Evolutionary conservation across 805 yeast species (phyloP).

Genomic region (Lipomyces yamadae): DNA sequence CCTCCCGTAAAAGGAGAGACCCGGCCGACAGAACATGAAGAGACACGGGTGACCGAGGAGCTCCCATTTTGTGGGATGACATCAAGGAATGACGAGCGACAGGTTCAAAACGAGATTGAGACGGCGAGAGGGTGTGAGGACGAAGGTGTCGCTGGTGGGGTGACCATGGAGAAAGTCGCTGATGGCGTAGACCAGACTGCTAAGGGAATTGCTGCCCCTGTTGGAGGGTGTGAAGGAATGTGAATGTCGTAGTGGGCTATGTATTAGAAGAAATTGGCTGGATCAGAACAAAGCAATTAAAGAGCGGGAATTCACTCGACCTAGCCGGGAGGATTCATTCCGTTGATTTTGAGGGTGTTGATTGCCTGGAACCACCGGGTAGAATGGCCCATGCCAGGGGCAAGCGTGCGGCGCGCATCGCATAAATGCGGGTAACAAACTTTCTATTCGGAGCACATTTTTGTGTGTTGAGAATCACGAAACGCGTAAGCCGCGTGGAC

Average conservation of each 20-base stretch:
- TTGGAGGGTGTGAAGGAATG: background rate
- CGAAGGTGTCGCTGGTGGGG: background rate
- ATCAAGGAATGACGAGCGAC: background rate
- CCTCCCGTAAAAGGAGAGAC: constrained; percentile 33
- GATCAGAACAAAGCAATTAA: background rate
- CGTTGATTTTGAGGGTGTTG: background rate
- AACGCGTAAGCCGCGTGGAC: background rate
- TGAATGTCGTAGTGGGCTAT: background rate
- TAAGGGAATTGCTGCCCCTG: background rate
- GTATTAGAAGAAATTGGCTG: background rate
- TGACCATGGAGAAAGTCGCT: too few relatives aligned
- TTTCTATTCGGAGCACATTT: too few relatives aligned
- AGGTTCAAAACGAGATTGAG: background rate
- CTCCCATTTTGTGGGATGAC: background rate
- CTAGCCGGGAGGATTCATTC: background rate
- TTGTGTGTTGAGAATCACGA: too few relatives aligned
- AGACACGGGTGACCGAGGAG: constrained; percentile 12
- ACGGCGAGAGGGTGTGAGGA: background rate
- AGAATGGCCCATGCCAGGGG: background rate
- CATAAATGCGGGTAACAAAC: background rate
- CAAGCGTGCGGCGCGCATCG: constrained; percentile 2
- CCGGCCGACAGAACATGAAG: constrained; percentile 32
- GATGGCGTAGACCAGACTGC: too few relatives aligned
- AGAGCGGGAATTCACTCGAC: background rate
- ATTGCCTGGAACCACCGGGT: background rate